Evolutionary conservation across 106 monocot genomes (phyloP).

Genomic region (Allium fistulosum): DNA sequence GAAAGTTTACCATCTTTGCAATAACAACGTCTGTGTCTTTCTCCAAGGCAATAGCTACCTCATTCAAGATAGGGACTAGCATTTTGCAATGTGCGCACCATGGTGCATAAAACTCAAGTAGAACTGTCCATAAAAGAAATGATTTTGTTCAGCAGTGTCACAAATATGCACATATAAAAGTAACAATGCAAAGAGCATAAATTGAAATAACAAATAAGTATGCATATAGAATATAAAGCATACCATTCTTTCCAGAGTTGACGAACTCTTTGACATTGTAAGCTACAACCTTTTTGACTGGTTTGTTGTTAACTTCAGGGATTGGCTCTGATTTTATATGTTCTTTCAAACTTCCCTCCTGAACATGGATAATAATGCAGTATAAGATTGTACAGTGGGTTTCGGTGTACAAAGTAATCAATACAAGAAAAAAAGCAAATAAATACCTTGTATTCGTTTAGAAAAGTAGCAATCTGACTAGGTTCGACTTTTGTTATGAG

Average conservation of each 20-base stretch:
- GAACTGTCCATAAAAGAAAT: conserved; percentile 30
- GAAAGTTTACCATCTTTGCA: conserved; percentile 74
- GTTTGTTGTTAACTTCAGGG: conserved; percentile 74
- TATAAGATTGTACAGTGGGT: neutral
- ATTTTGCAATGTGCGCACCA: conserved; percentile 96
- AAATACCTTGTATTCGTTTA: conserved; percentile 49
- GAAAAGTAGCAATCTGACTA: conserved; percentile 42
- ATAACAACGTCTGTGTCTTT: conserved; percentile 74
- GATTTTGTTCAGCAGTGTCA: neutral
- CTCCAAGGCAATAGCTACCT: conserved; percentile 67
- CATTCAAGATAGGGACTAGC: conserved; percentile 79
- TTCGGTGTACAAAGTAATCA: too few species aligned
- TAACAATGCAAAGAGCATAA: neutral
- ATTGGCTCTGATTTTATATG: conserved; percentile 86
- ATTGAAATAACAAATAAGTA: neutral
- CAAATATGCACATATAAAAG: neutral
- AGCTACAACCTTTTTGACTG: conserved; percentile 87
- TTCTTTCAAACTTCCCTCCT: conserved; percentile 72
- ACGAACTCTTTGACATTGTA: conserved; percentile 64
- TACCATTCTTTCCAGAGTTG: conserved; percentile 83
- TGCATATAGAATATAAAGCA: neutral
- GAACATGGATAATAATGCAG: conserved; percentile 3
- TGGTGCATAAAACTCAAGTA: conserved; percentile 92
- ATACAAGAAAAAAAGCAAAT: neutral
- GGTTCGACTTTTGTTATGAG: conserved; percentile 52